These are phyloP conservation scores for Sporopachydermia lactativora DNA, from an alignment of 805 yeast species.

Conservation along the genomic window DNA sequence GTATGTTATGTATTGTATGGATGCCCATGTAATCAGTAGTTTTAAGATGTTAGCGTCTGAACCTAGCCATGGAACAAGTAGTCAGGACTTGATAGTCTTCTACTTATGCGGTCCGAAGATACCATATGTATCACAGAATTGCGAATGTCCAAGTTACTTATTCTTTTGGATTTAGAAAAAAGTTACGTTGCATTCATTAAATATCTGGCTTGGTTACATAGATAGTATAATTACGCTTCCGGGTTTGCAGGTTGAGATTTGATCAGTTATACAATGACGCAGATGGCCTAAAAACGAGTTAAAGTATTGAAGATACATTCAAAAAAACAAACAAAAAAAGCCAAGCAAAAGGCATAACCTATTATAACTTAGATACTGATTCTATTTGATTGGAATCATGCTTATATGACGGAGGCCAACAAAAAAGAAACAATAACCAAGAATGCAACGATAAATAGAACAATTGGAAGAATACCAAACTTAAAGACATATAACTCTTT, in stretches of 20 bases:
- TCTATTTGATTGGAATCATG: constrained; percentile 1
- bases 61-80: constrained; percentile 1
- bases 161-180: neutral
- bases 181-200: constrained; percentile 1
- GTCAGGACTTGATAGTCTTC: constrained; percentile 1
- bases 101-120: neutral
- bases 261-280: constrained; percentile 1
- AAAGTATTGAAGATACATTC: constrained; percentile 1
- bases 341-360: constrained; percentile 1
- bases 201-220: constrained; percentile 1
- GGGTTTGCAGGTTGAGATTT: constrained; percentile 1
- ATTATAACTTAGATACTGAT: constrained; percentile 1
- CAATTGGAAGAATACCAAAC: constrained; percentile 26
- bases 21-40: constrained; percentile 1
- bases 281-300: constrained; percentile 1
- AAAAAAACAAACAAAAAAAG: constrained; percentile 1
- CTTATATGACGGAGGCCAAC: constrained; percentile 1
- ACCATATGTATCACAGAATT: constrained; percentile 1
- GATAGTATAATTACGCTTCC: constrained; percentile 1
- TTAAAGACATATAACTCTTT: constrained; percentile 32
- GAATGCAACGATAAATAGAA: constrained; percentile 20
- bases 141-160: constrained; percentile 1
- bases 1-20: constrained; percentile 1
- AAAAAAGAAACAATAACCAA: constrained; percentile 2
- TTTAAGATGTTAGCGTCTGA: constrained; percentile 1